Evolutionary conservation across 1,284 basidiomycete species (phyloP).

Genomic region (Ustilago loliicola): DNA sequence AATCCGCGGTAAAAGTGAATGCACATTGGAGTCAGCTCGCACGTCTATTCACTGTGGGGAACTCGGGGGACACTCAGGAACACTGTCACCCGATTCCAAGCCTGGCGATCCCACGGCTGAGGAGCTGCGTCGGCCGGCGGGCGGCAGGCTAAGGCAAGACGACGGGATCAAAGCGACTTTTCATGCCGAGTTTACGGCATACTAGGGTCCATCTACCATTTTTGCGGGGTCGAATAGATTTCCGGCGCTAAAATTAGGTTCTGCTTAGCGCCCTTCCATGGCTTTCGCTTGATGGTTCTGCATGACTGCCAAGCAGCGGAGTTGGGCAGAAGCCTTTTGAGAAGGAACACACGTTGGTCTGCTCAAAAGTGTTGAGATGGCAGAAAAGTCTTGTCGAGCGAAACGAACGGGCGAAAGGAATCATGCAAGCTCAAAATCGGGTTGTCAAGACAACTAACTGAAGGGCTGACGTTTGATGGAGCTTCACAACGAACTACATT

Average conservation of each 20-base stretch:
- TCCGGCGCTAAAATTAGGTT: conserved; percentile 28
- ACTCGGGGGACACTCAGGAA: not conserved
- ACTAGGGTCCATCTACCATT: not conserved
- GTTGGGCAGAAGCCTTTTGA: not conserved
- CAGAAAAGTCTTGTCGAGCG: not conserved
- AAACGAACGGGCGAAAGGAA: not conserved
- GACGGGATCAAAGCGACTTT: not conserved
- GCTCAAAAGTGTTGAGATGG: too few species aligned
- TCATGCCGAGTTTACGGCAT: conserved; percentile 11
- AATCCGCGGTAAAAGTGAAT: not conserved
- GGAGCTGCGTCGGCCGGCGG: not conserved
- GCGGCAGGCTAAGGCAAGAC: not conserved
- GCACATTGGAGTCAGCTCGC: conserved; percentile 1
- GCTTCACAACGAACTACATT: not conserved
- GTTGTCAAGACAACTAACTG: not conserved
- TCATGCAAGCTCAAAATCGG: not conserved
- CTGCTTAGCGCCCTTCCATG: not conserved
- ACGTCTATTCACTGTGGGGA: not conserved
- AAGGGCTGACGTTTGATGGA: not conserved
- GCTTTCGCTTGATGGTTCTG: not conserved
- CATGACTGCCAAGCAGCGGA: not conserved
- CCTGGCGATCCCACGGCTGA: not conserved
- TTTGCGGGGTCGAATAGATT: conserved; percentile 28
- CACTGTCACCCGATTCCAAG: not conserved
- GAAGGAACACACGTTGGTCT: not conserved